A percentile compares a stretch with the other conserved stretches of the same genome.
phyloP scores from a whole-genome alignment of 2,329 filamentous ascomycete genomes.

The Chaetomium globosum region DNA sequence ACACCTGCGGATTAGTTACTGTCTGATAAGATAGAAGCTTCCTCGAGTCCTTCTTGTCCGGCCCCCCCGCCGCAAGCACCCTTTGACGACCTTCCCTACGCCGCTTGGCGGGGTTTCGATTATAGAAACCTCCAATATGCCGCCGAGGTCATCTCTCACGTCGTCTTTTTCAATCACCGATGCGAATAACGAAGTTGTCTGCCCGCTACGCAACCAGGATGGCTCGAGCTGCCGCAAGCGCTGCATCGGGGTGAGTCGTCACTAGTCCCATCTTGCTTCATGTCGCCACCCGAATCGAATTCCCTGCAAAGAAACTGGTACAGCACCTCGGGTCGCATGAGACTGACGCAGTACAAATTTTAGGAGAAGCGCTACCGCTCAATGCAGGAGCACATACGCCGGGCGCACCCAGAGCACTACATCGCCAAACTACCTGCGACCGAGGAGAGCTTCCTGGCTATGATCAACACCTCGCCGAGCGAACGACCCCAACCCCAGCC shows the following conservation, averaged over 20 bases:
- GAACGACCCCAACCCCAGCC: conserved; percentile 43
- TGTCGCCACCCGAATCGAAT: conserved; percentile 14
- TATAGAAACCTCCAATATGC: conserved; percentile 63
- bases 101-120: conserved; percentile 56
- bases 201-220: conserved; percentile 93
- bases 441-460: conserved; percentile 94
- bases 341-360: conserved; percentile 32
- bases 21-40: conserved; percentile 37
- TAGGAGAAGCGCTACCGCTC: conserved; percentile 71
- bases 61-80: conserved; percentile 30
- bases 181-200: conserved; percentile 94
- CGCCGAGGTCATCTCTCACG: conserved; percentile 81
- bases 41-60: conserved; percentile 31
- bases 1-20: conserved; percentile 12
- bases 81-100: conserved; percentile 26
- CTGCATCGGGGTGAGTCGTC: conserved; percentile 88
- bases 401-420: conserved; percentile 95
- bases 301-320: conserved; percentile 2
- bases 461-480: conserved; percentile 86
- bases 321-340: conserved; percentile 12
- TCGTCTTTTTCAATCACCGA: conserved; percentile 91
- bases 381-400: conserved; percentile 98
- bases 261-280: conserved; percentile 10
- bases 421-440: conserved; percentile 97
- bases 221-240: conserved; percentile 95